phyloP scores from a whole-genome alignment of 805 yeast genomes.

The Saccharomycopsis schoenii region DNA sequence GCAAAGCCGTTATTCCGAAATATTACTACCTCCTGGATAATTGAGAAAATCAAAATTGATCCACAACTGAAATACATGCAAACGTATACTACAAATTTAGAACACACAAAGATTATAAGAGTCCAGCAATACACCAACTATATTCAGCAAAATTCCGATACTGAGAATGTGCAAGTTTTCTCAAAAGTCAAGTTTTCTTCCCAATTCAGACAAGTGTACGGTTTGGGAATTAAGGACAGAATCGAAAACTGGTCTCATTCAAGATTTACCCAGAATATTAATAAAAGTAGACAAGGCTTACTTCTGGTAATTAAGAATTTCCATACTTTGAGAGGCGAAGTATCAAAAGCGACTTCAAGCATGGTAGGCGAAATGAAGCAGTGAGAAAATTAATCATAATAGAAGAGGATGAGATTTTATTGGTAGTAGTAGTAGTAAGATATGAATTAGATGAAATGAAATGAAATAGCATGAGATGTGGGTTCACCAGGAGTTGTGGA shows the following conservation, averaged over 20 bases:
- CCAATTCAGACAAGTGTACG: conserved; percentile 38
- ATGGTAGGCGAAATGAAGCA: conserved; percentile 4
- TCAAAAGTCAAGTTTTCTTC: conserved; percentile 62
- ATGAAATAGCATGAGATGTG: too few species aligned
- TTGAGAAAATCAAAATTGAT: conserved; percentile 70
- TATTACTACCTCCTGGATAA: conserved; percentile 66
- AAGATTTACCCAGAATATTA: conserved; percentile 58
- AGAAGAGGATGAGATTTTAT: too few species aligned
- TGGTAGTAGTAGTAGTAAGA: too few species aligned
- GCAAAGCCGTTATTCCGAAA: conserved; percentile 65
- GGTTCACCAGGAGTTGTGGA: too few species aligned
- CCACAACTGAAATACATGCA: conserved; percentile 43
- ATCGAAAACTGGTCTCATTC: conserved; percentile 78
- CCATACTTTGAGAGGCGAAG: conserved; percentile 25
- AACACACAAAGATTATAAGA: conserved; percentile 66
- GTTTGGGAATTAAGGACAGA: conserved; percentile 52
- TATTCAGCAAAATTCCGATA: conserved; percentile 24
- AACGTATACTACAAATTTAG: conserved; percentile 74
- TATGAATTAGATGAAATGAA: too few species aligned
- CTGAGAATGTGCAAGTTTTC: conserved; percentile 35
- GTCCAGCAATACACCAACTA: conserved; percentile 72
- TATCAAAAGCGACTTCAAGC: background rate
- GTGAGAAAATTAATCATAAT: background rate
- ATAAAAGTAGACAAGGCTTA: conserved; percentile 62
- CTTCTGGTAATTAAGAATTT: conserved; percentile 64